Base-by-base conservation (phyloP, 192 early-diverging fungal genomes). In the Oehlia diaphana region DNA sequence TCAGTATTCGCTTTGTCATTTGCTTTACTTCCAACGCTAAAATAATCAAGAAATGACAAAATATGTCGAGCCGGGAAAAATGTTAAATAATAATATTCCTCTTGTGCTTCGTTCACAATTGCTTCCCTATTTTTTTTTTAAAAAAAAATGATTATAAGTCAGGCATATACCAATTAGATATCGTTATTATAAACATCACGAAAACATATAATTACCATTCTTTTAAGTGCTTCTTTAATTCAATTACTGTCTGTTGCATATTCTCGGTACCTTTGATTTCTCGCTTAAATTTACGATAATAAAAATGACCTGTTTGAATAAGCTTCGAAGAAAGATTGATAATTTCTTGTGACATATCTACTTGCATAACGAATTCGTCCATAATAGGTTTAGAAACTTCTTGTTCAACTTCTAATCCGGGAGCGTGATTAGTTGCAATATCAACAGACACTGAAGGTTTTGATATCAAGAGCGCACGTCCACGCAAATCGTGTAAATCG, bases 301-400 rank as follows among this genome's bases (percentile, higher is more conserved):
- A 37, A 81, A 81, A 81, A 63, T 81, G 80, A 50, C 80, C 80
- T 50, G 76, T 47, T 70, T 77, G 63, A 50, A 77, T 77, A 9
- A 81, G 50, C 42, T 62, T 77, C 42, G 74, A 39, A 21, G 66
- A 66, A 39, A 77, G 5, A 13, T 33, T 58, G 9, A 81, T 53
- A 14, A 81, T 81, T 44, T 77, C 42, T 19, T 77, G 53, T 26
- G 62, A 47, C 19, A 77, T 21, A 64, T 81, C 80, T 39, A 81
- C 75, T 12, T 81, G 80, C 19, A 1, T 19, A 19, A 81, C 80
- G 63, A 81, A 81, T 61, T 67, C 53, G 8, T 53, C 74, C 47
- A 71, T 79, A 21, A 66, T 39, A 49, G 9, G 6, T 9, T 65
- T 65, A 10, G 33, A n/a, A n/a, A 42, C 64, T 21, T 66, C 47